Conservation (phyloP, 2,329 filamentous ascomycete species). For the Zelopaecilomyces penicillatus region DNA sequence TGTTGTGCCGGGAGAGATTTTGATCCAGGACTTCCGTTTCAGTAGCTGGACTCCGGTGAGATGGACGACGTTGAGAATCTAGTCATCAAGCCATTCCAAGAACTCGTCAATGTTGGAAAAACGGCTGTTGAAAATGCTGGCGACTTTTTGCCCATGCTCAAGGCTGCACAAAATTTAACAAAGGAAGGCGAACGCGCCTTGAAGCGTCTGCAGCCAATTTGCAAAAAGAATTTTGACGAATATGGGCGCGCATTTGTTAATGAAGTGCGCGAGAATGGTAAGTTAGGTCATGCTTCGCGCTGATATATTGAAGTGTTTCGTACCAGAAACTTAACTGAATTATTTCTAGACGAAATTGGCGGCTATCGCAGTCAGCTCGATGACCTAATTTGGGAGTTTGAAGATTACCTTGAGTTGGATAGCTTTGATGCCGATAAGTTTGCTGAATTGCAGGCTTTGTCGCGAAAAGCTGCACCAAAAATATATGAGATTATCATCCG, state of each 20-base stretch:
- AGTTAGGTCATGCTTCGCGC: constrained; percentile 11
- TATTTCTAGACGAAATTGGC: constrained; percentile 38
- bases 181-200: constrained; percentile 42
- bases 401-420: constrained; percentile 42
- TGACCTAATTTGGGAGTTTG: constrained; percentile 48
- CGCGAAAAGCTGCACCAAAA: constrained; percentile 39
- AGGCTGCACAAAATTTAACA: constrained; percentile 37
- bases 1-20: too few species aligned
- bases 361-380: constrained; percentile 38
- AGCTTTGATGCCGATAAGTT: constrained; percentile 45
- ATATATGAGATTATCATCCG: constrained; percentile 44
- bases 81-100: constrained; percentile 42
- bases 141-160: constrained; percentile 37
- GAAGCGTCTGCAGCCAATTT: constrained; percentile 43
- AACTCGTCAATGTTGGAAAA: constrained; percentile 44
- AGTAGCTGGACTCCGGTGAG: not conserved
- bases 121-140: constrained; percentile 39
- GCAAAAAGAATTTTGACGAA: constrained; percentile 38
- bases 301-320: not conserved
- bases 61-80: constrained; percentile 37
- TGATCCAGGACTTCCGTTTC: too few species aligned
- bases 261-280: constrained; percentile 47
- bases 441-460: constrained; percentile 37
- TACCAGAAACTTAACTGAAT: not conserved
- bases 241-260: constrained; percentile 42